Base-by-base conservation (phyloP, 2,329 filamentous ascomycete species). In the Fusarium ambrosium region DNA sequence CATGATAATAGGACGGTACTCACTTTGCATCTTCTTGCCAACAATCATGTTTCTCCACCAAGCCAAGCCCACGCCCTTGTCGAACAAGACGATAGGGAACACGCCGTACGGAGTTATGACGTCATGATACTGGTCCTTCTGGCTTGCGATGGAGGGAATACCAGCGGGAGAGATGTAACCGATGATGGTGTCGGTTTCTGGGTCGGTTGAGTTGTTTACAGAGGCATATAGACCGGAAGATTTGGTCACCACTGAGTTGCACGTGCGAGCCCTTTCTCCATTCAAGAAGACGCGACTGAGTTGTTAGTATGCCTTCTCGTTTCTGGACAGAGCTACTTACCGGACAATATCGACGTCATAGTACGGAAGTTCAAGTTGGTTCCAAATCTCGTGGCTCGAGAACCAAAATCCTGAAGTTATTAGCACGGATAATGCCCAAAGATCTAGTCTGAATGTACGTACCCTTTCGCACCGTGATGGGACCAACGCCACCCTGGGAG, bases 1-100 rank as follows among this genome's bases (percentile, higher is more conserved):
- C 16, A 16, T 9, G 51, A 22, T 16, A 8, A 20, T 20, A 9
- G 4, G 10, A 11, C 14, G 14, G 13, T 3, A 74, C 79, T 72
- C 68, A 84, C 83, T 86, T 64, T 86, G 84, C 84, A 86, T 85
- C 76, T 85, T 85, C 76, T 84, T 85, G 3, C 78, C 84, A 6
- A 79, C 64, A 2, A 81, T 79, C 83, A 85, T 86, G 60, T 84
- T 85, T 58, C 79, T 81, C 84, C 83, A 85, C 84, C 84, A 86
- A 5, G 82, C 84, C 29, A 85, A 73, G 0, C 84, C 84, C 4
- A 85, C 81, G 7, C 76, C 75, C 59, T 82, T 82, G 67, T 85
- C 79, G 29, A 85, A 80, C 34, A 85, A 62, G 0, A 84, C 77
- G 9, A 79, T 81, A 0, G 84, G 84, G 72, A 83, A 85, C 0